Evolutionary conservation across 345 rosid genomes (phyloP), one percentile per base, ranked within the genome.

Genomic region (Eucalyptus erythrocorys): DNA sequence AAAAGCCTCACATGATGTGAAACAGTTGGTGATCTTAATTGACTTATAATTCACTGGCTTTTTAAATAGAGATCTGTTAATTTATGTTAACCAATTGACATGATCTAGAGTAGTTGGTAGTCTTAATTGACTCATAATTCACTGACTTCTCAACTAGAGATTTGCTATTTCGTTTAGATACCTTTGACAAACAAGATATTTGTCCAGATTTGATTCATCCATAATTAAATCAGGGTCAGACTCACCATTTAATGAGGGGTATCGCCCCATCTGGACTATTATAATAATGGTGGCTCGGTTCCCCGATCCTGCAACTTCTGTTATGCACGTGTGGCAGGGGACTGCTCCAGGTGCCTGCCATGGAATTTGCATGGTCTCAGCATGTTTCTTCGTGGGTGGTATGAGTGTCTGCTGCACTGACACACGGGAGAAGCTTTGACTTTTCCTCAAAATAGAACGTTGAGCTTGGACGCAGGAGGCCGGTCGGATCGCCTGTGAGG

Each of bases 341-440:
- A 55, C 32, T 48, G 48, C 57, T 66, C 26, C 88, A 45, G 57
- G 30, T 87, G 88, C 57, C 84, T 64, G 84, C 84, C 42, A 37
- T 87, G 88, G 79, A 50, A 66, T 87, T 47, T 87, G 88, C 88
- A 87, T 87, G 84, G 34, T 53, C 27, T 59, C 81, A 34, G 81
- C 81, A 37, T 71, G 81, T 71, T 71, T 71, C 81, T 71, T 37
- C 43, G 81, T 71, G 81, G 81, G 81, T 71, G 45, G 45, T 37
- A 71, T 71, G 7, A 5, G 27, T 9, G 45, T 37, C 45, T 37
- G 81, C 81, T 71, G 11, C 45, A 19, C 26, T 21, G 45, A 71
- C 81, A 34, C 8, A 71, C 81, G 13, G 13, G 45, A 71, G 81
- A 71, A 71, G 14, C 81, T 37, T 34, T 19, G 81, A 71, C 26